Evolutionary conservation across 345 rosid genomes (phyloP).

Genomic region (Turnera subulata): DNA sequence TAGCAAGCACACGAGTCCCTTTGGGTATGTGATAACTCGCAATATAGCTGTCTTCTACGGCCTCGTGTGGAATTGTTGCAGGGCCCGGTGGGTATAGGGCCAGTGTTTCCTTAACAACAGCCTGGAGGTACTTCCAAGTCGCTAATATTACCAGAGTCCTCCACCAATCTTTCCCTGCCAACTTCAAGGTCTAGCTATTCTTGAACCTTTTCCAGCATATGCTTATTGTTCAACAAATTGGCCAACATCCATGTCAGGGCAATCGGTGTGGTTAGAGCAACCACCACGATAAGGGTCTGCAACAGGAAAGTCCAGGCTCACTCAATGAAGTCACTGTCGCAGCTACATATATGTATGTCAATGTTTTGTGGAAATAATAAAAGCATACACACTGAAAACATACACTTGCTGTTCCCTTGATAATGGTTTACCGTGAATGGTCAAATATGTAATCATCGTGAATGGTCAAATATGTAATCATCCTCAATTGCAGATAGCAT

Average conservation of each 20-base stretch:
- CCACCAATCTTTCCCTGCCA: conserved; percentile 30
- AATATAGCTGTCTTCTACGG: conserved; percentile 3
- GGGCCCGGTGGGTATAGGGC: conserved; percentile 24
- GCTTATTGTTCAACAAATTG: conserved; percentile 33
- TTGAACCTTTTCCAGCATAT: conserved; percentile 29
- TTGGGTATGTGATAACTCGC: conserved; percentile 13
- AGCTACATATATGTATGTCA: not conserved
- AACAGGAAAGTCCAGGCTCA: not conserved
- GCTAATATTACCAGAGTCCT: conserved; percentile 36
- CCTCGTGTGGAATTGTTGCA: conserved; percentile 11
- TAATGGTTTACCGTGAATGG: conserved; percentile 12
- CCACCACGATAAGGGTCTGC: conserved; percentile 48
- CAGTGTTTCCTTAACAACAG: conserved; percentile 22
- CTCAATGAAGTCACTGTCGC: not conserved
- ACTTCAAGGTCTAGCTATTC: conserved; percentile 31
- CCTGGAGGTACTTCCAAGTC: conserved; percentile 29
- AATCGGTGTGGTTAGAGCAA: conserved; percentile 37
- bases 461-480: conserved; percentile 12
- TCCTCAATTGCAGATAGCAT: conserved; percentile 17
- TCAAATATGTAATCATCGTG: too few relatives aligned
- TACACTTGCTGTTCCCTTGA: conserved; percentile 25
- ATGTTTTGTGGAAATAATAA: not conserved
- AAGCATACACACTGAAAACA: not conserved
- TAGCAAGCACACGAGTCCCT: conserved; percentile 13
- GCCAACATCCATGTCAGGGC: conserved; percentile 43